Percentiles rank a stretch among this genome's conserved stretches.
Conservation (phyloP, 371 early-diverging fungal genomes). For the Mortierella sp. region DNA sequence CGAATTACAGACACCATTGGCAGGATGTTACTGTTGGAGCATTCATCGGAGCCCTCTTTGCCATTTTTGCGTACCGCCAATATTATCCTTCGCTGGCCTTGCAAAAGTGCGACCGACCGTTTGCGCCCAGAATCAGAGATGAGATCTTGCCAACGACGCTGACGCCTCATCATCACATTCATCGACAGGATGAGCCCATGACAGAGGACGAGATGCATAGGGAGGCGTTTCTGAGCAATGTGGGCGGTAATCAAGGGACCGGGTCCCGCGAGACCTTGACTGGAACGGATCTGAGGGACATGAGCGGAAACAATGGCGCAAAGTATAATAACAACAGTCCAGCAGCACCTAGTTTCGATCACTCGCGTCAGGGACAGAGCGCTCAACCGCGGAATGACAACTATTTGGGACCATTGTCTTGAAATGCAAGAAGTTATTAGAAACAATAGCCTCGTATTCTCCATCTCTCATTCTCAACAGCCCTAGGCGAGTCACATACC, state of each 20-base stretch:
- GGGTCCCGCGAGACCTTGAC: not conserved
- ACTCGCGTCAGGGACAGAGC: not conserved
- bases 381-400: not conserved
- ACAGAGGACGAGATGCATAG: constrained; percentile 2
- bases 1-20: constrained; percentile 90
- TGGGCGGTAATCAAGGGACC: not conserved
- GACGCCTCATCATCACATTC: constrained; percentile 11
- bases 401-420: not conserved
- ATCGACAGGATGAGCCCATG: constrained; percentile 4
- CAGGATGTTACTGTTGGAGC: constrained; percentile 82
- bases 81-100: constrained; percentile 61
- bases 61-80: constrained; percentile 75
- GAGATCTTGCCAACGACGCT: constrained; percentile 17
- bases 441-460: no score
- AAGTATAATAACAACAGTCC: not conserved
- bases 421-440: not conserved
- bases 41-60: constrained; percentile 63
- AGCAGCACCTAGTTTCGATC: not conserved
- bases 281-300: not conserved
- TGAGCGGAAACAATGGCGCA: not conserved
- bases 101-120: constrained; percentile 23
- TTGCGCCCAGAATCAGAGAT: constrained; percentile 28
- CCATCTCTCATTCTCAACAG: no score
- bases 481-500: no score
- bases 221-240: constrained; percentile 22